Evolutionary conservation across 73 alveolate species (phyloP).

Genomic region (Paramecium octaurelia): DNA sequence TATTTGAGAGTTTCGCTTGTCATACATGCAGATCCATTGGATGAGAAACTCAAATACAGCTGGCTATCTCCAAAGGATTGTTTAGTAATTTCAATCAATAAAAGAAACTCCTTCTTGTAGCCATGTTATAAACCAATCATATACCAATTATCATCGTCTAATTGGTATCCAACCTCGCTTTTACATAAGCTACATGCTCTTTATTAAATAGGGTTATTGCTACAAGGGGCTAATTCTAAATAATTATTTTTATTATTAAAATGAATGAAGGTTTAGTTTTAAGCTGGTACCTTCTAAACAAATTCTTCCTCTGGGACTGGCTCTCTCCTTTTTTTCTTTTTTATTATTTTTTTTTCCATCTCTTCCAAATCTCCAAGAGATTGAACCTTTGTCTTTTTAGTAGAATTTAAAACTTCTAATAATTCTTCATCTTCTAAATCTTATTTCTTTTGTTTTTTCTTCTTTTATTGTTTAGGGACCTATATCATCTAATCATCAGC

Average conservation of each 20-base stretch:
- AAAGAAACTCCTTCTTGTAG: constrained; percentile 8
- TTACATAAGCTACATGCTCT: constrained; percentile 24
- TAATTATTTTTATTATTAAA: not conserved
- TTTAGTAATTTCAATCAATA: not conserved
- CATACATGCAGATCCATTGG: constrained; percentile 6
- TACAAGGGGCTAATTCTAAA: constrained; percentile 28
- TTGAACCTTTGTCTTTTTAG: constrained; percentile 18
- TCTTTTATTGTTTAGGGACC: not conserved
- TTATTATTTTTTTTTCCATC: not conserved
- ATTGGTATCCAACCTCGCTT: constrained; percentile 12
- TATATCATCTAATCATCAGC: not conserved
- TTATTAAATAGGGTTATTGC: constrained; percentile 22
- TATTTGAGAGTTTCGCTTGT: constrained; percentile 20
- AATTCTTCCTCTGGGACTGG: not conserved
- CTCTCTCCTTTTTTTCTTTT: not conserved
- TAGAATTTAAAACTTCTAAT: not conserved
- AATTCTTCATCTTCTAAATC: not conserved
- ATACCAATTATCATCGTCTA: constrained; percentile 53
- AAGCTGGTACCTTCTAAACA: constrained; percentile 11
- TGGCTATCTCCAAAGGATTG: constrained; percentile 22
- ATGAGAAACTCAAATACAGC: constrained; percentile 29
- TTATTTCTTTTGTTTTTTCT: not conserved
- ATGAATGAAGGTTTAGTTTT: not conserved
- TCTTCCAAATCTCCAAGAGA: not conserved
- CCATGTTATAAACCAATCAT: constrained; percentile 49